These are phyloP conservation scores for Raffaelea ambrosiae DNA, from an alignment of 2,329 filamentous ascomycete species.

Conservation along the genomic window DNA sequence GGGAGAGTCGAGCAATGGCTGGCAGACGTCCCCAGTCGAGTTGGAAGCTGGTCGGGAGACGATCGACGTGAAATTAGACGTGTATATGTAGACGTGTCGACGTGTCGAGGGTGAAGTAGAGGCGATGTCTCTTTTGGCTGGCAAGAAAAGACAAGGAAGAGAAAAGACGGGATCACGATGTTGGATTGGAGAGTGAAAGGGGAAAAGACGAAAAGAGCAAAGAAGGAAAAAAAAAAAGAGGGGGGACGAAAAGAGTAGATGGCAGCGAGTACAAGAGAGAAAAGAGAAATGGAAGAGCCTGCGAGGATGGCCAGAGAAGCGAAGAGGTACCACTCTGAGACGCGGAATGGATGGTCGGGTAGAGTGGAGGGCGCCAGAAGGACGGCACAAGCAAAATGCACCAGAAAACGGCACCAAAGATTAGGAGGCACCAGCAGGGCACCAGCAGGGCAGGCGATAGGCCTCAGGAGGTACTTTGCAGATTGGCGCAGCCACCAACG, in stretches of 20 bases:
- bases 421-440: background rate
- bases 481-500: slow-evolving; percentile 6
- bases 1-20: no score
- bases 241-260: slow-evolving; percentile 2
- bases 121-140: no score
- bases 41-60: no score
- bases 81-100: background rate
- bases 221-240: slow-evolving; percentile 3
- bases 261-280: background rate
- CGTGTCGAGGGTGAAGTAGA: no score
- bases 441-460: background rate
- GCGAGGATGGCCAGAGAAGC: background rate
- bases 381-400: slow-evolving; percentile 2
- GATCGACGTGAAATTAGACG: no score
- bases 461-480: slow-evolving; percentile 7
- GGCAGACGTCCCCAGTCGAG: no score
- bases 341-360: slow-evolving; percentile 8
- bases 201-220: background rate
- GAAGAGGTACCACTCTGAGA: slow-evolving; percentile 1
- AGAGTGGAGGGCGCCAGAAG: background rate
- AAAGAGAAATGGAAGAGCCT: slow-evolving; percentile 2
- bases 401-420: slow-evolving; percentile 3
- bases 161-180: background rate
- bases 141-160: background rate
- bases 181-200: background rate